Evolutionary conservation across 2,329 filamentous ascomycete genomes (phyloP).

Genomic region (Cladosporium sphaerospermum): DNA sequence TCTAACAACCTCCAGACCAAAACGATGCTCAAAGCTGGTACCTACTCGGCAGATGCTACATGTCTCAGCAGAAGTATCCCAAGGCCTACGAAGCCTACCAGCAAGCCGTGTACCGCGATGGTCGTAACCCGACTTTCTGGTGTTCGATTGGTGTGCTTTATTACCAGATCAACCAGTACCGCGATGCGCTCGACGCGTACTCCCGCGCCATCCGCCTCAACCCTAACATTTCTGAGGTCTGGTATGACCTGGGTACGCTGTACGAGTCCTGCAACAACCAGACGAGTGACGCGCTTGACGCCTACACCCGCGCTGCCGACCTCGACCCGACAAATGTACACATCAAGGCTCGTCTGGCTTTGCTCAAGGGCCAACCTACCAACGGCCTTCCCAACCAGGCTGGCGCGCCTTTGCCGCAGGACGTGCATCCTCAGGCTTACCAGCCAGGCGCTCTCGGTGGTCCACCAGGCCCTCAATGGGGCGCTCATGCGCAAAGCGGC

Average conservation of each 20-base stretch:
- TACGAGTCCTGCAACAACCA: slow-evolving; percentile 99
- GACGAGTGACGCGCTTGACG: slow-evolving; percentile 90
- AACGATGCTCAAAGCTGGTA: slow-evolving; percentile 98
- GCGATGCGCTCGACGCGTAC: slow-evolving; percentile 94
- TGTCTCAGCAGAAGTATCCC: slow-evolving; percentile 98
- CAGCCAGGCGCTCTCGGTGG: slow-evolving; percentile 69
- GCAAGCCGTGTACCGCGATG: slow-evolving; percentile 96
- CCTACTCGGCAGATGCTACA: slow-evolving; percentile 92
- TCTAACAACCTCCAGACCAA: slow-evolving; percentile 58
- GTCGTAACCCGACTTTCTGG: slow-evolving; percentile 97
- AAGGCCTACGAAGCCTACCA: slow-evolving; percentile 99
- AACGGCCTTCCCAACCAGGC: slow-evolving; percentile 65
- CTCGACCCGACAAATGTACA: slow-evolving; percentile 89
- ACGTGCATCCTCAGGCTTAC: slow-evolving; percentile 93
- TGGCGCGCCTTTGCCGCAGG: slow-evolving; percentile 81
- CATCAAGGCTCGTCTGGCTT: slow-evolving; percentile 88
- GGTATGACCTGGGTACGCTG: slow-evolving; percentile 95
- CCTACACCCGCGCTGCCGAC: slow-evolving; percentile 89
- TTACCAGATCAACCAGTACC: slow-evolving; percentile 99
- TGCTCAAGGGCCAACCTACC: slow-evolving; percentile 70
- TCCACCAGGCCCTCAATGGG: slow-evolving; percentile 84
- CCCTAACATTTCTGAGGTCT: slow-evolving; percentile 97
- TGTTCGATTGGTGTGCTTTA: slow-evolving; percentile 98
- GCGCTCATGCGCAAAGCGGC: slow-evolving; percentile 62
- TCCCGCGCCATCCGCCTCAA: slow-evolving; percentile 94